Evolutionary conservation across 768 basidiomycete genomes (phyloP).

Genomic region (Cantharellus anzutake): DNA sequence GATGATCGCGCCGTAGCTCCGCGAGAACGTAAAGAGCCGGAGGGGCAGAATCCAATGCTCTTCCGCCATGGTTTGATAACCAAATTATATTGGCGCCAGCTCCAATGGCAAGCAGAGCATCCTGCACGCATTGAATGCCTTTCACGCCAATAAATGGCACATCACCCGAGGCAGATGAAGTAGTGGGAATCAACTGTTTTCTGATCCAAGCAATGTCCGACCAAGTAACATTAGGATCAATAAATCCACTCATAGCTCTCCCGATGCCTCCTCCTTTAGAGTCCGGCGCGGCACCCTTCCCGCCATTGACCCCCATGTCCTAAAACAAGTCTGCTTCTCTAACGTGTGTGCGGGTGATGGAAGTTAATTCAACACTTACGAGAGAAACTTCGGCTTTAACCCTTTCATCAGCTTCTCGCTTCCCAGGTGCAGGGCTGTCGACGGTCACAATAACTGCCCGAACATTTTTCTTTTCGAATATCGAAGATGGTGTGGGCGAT

Average conservation of each 20-base stretch:
- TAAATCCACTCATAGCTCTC: conserved; percentile 6
- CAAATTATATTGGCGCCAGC: conserved; percentile 21
- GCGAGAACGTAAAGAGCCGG: background rate
- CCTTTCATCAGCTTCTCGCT: conserved; percentile 44
- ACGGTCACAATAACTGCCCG: conserved; percentile 76
- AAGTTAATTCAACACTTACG: background rate
- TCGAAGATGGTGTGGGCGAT: background rate
- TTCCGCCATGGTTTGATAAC: conserved; percentile 24
- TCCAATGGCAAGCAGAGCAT: conserved; percentile 19
- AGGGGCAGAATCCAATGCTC: conserved; percentile 14
- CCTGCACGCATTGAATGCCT: conserved; percentile 20
- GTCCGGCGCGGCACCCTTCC: background rate
- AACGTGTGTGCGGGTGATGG: background rate
- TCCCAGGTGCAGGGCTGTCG: conserved; percentile 68
- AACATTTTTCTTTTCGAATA: background rate
- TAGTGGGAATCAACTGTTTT: background rate
- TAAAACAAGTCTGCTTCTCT: background rate
- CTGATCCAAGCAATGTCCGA: conserved; percentile 2
- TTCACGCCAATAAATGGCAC: conserved; percentile 15
- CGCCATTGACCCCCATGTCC: background rate
- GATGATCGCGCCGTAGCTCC: conserved; percentile 10
- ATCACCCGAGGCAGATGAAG: conserved; percentile 6
- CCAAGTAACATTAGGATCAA: conserved; percentile 7
- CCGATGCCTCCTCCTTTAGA: background rate
- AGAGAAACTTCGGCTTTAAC: background rate